Evolutionary conservation across 305 asterid genomes (phyloP).

Genomic region (Fraxinus latifolia): DNA sequence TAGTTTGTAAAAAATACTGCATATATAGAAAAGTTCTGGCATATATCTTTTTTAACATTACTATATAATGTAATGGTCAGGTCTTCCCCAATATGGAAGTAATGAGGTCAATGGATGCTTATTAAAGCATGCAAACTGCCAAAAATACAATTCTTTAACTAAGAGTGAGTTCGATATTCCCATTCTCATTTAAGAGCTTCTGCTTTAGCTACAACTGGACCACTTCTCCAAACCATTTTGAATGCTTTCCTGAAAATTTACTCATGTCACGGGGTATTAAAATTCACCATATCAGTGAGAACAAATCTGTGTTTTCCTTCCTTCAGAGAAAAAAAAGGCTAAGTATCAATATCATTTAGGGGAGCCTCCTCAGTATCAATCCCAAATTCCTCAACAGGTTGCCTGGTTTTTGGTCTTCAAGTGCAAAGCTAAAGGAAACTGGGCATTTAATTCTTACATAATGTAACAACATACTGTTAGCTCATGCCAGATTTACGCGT

Average conservation of each 20-base stretch:
- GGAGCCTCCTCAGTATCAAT: background rate
- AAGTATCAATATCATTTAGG: background rate
- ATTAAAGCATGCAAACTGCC: background rate
- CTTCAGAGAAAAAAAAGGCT: background rate
- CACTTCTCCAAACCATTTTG: background rate
- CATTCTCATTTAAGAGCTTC: background rate
- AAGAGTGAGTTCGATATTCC: background rate
- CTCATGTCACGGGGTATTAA: background rate
- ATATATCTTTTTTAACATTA: background rate
- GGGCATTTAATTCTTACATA: background rate
- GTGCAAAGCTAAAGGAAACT: background rate
- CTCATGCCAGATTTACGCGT: background rate
- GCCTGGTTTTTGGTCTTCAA: background rate
- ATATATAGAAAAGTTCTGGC: background rate
- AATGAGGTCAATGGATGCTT: background rate
- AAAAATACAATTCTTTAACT: background rate
- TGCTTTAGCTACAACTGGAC: conserved; percentile 3
- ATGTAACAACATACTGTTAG: background rate
- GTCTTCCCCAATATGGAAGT: background rate
- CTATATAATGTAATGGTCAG: background rate
- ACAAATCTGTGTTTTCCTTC: background rate
- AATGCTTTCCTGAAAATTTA: background rate
- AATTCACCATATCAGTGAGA: background rate
- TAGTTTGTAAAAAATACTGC: background rate
- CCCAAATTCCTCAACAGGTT: background rate